Percentiles rank a stretch among this genome's conserved stretches.
These are phyloP conservation scores for Botrytis deweyae DNA, from an alignment of 2,329 filamentous ascomycete genomes.

Conservation along the genomic window DNA sequence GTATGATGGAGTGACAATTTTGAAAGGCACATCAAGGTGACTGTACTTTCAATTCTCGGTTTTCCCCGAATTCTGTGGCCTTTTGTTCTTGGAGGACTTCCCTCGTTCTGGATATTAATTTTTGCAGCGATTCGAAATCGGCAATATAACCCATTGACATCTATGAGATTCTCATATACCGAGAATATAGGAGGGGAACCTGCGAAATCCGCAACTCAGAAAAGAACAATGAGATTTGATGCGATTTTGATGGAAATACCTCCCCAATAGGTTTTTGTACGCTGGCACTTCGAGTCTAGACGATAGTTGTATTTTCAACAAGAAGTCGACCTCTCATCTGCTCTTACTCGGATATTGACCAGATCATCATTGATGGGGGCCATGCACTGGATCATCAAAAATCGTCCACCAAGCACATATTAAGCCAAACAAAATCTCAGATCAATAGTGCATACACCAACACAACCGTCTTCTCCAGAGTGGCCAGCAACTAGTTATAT, in stretches of 20 bases:
- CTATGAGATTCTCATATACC: neutral
- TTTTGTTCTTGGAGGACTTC: neutral
- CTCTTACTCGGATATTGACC: constrained; percentile 7
- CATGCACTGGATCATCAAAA: constrained; percentile 1
- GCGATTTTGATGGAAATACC: neutral
- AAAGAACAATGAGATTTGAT: no score
- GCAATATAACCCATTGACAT: neutral
- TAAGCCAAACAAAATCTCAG: neutral
- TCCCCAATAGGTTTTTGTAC: neutral
- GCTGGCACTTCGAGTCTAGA: neutral
- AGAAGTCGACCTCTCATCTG: no score
- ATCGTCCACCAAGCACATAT: neutral
- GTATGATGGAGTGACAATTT: no score
- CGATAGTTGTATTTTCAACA: neutral
- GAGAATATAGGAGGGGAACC: neutral
- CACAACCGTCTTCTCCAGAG: neutral
- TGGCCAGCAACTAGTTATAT: constrained; percentile 3
- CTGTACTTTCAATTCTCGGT: neutral
- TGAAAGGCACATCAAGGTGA: no score
- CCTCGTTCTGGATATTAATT: neutral
- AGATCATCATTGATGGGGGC: constrained; percentile 1
- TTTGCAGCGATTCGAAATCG: neutral
- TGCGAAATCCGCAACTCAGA: neutral
- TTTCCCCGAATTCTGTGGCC: neutral
- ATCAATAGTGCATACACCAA: constrained; percentile 4